A percentile compares a stretch with the other conserved stretches of the same genome.
phyloP scores from a whole-genome alignment of 768 basidiomycete species.

The Suillus tomentosus region DNA sequence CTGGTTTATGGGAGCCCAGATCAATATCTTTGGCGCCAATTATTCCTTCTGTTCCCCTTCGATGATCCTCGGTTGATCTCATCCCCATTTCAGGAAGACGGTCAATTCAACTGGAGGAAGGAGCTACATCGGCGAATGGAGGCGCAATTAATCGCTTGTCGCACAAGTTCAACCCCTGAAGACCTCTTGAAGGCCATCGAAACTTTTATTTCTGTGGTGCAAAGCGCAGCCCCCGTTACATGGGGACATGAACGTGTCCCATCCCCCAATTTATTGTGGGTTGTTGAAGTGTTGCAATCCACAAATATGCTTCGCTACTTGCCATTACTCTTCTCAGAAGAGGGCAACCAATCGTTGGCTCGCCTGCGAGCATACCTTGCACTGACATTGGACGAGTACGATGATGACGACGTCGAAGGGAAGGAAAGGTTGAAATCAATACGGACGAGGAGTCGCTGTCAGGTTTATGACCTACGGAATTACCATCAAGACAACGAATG shows the following conservation, averaged over 20 bases:
- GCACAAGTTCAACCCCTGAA: slow-evolving; percentile 20
- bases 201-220: slow-evolving; percentile 43
- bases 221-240: slow-evolving; percentile 35
- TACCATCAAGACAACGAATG: slow-evolving; percentile 52
- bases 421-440: slow-evolving; percentile 29
- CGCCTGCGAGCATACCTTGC: slow-evolving; percentile 52
- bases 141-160: slow-evolving; percentile 37
- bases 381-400: slow-evolving; percentile 41
- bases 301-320: slow-evolving; percentile 38
- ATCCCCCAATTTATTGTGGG: slow-evolving; percentile 50
- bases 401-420: slow-evolving; percentile 31
- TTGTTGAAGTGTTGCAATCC: slow-evolving; percentile 42
- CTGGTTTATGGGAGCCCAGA: slow-evolving; percentile 54
- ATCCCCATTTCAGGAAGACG: slow-evolving; percentile 16
- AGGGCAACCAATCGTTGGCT: slow-evolving; percentile 37
- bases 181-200: slow-evolving; percentile 39
- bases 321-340: slow-evolving; percentile 12
- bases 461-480: slow-evolving; percentile 66
- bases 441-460: slow-evolving; percentile 53
- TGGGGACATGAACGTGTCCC: slow-evolving; percentile 23
- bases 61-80: slow-evolving; percentile 59
- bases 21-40: slow-evolving; percentile 67
- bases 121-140: slow-evolving; percentile 44
- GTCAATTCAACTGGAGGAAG: slow-evolving; percentile 35
- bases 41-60: slow-evolving; percentile 60